phyloP scores from a whole-genome alignment of 2,329 filamentous ascomycete genomes.

The Monosporascus sp. region DNA sequence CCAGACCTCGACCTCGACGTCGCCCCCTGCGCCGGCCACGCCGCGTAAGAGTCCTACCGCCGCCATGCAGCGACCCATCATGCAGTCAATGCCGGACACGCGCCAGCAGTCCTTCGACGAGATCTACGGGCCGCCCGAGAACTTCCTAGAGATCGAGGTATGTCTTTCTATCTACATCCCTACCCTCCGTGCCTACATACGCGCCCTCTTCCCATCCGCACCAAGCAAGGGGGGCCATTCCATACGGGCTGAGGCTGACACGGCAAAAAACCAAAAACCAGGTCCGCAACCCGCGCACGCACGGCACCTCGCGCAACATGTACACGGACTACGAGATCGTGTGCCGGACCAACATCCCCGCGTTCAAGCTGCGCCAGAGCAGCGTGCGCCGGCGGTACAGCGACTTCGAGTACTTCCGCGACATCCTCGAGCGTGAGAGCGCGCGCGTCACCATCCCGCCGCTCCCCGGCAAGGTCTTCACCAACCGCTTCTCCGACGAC shows the following conservation, averaged over 20 bases:
- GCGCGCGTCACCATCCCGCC: conserved; percentile 94
- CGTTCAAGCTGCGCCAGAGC: conserved; percentile 90
- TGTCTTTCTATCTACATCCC: conserved; percentile 14
- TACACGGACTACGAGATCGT: conserved; percentile 99
- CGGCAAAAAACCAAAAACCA: conserved; percentile 32
- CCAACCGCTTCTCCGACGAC: conserved; percentile 95
- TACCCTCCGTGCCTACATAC: not conserved
- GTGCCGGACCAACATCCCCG: conserved; percentile 96
- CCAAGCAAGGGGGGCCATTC: conserved; percentile 2
- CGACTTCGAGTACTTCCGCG: conserved; percentile 98
- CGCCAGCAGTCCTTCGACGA: conserved; percentile 96
- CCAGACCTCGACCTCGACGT: conserved; percentile 3
- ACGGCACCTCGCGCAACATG: conserved; percentile 91
- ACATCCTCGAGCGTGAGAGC: conserved; percentile 92
- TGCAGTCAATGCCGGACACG: conserved; percentile 65
- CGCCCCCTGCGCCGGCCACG: conserved; percentile 2
- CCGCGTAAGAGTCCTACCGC: conserved; percentile 22
- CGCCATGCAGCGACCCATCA: conserved; percentile 45
- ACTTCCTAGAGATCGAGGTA: conserved; percentile 98
- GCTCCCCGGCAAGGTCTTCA: conserved; percentile 94
- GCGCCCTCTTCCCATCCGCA: not conserved
- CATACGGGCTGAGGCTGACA: not conserved
- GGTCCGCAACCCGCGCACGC: conserved; percentile 90
- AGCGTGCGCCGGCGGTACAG: conserved; percentile 90
- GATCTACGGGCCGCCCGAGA: conserved; percentile 97